Percentiles rank a stretch among this genome's conserved stretches.
phyloP scores from a whole-genome alignment of 306 rosid species.

The Lotus japonicus region DNA sequence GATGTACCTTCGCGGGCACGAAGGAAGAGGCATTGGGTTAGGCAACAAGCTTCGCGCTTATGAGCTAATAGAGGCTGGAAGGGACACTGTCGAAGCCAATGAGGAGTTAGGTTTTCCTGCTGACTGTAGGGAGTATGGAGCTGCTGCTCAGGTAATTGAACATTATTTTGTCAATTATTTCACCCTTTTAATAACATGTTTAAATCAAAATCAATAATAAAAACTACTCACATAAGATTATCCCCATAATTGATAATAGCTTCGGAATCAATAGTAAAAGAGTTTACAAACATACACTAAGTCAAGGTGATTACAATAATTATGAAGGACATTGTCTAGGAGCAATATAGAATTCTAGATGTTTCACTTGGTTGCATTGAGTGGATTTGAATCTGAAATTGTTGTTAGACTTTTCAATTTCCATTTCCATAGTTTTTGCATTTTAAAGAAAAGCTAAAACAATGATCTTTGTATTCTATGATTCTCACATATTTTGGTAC shows the following conservation, averaged over 20 bases:
- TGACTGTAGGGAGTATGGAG: constrained; percentile 94
- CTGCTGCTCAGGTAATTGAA: constrained; percentile 83
- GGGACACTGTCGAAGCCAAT: constrained; percentile 93
- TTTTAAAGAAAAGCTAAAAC: no score
- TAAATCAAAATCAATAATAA: no score
- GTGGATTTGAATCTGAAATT: constrained; percentile 1
- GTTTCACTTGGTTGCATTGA: background rate
- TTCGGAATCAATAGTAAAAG: no score
- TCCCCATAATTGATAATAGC: no score
- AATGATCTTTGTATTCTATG: no score
- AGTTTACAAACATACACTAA: no score
- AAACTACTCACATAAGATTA: no score
- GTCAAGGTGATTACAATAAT: no score
- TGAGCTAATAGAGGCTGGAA: constrained; percentile 76
- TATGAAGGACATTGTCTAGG: no score
- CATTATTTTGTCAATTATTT: background rate
- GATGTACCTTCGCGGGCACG: constrained; percentile 92
- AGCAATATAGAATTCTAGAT: background rate
- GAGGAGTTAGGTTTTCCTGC: constrained; percentile 93
- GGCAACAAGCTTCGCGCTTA: constrained; percentile 95
- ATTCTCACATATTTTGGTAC: no score
- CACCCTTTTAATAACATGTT: background rate
- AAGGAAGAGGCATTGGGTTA: constrained; percentile 94
- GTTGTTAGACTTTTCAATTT: no score
- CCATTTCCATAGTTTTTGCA: no score